phyloP scores from a whole-genome alignment of 2,329 filamentous ascomycete species.

The Aspergillus novoparasiticus region DNA sequence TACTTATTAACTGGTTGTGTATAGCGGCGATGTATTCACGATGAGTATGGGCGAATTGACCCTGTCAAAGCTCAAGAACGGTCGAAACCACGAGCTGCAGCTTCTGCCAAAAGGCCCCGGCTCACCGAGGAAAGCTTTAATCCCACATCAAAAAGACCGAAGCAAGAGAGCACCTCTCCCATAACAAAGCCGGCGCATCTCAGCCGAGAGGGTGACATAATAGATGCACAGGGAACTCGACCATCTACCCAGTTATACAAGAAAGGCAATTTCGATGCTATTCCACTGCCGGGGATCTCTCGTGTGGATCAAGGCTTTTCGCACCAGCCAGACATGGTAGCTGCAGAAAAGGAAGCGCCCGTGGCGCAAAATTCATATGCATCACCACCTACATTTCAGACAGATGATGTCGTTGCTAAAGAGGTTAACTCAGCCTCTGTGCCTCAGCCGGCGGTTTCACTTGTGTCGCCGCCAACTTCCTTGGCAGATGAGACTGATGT shows the following conservation, averaged over 20 bases:
- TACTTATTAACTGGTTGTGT: conserved; percentile 22
- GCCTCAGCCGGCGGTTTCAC: conserved; percentile 37
- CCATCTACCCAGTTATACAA: conserved; percentile 19
- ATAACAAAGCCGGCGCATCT: conserved; percentile 26
- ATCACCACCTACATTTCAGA: conserved; percentile 41
- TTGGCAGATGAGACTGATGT: conserved; percentile 45
- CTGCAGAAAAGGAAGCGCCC: conserved; percentile 22
- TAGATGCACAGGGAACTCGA: conserved; percentile 18
- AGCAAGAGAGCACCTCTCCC: conserved; percentile 37
- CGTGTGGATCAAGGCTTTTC: conserved; percentile 12
- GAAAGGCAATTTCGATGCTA: conserved; percentile 10
- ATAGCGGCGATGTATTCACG: conserved; percentile 68
- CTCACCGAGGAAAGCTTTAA: conserved; percentile 43
- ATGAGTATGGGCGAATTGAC: conserved; percentile 65
- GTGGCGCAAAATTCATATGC: conserved; percentile 36
- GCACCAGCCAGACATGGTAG: conserved; percentile 18
- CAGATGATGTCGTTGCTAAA: conserved; percentile 34
- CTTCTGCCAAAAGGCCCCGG: conserved; percentile 57
- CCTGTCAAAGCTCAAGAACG: conserved; percentile 65
- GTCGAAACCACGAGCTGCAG: conserved; percentile 60
- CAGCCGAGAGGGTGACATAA: conserved; percentile 20
- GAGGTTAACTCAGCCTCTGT: conserved; percentile 30
- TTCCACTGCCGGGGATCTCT: not conserved
- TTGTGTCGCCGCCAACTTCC: conserved; percentile 50
- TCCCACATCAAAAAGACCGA: conserved; percentile 34